phyloP scores from a whole-genome alignment of 2,329 filamentous ascomycete genomes.

The Dryadomyces quercus-mongolicae region DNA sequence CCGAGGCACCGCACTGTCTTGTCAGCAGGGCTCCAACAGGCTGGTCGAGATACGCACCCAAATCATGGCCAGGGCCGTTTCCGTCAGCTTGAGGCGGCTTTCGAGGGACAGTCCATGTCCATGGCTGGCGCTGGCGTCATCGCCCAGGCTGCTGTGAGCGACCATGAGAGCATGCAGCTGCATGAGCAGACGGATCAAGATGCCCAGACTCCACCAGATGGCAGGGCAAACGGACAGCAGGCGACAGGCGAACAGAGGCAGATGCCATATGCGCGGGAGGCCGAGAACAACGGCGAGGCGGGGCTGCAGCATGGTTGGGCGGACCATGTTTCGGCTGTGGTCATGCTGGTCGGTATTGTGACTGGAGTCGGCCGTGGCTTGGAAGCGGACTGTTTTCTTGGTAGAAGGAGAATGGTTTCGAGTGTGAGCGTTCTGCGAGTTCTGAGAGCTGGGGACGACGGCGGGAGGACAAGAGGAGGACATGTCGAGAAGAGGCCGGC shows the following conservation, averaged over 20 bases:
- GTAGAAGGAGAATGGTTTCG: not conserved
- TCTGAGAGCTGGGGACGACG: not conserved
- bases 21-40: slow-evolving; percentile 1
- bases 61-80: slow-evolving; percentile 60
- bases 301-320: slow-evolving; percentile 49
- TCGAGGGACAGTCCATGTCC: slow-evolving; percentile 19
- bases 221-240: slow-evolving; percentile 59
- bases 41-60: slow-evolving; percentile 39
- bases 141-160: slow-evolving; percentile 1
- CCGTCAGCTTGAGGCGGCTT: slow-evolving; percentile 45
- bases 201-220: slow-evolving; percentile 59
- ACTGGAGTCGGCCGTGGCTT: slow-evolving; percentile 2
- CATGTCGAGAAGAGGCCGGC: no score
- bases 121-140: slow-evolving; percentile 1
- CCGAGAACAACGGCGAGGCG: slow-evolving; percentile 69
- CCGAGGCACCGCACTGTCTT: slow-evolving; percentile 58
- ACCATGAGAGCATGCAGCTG: slow-evolving; percentile 34
- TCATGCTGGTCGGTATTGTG: slow-evolving; percentile 1
- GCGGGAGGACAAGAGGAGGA: no score
- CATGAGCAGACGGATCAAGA: slow-evolving; percentile 54
- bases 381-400: slow-evolving; percentile 13
- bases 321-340: slow-evolving; percentile 9
- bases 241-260: slow-evolving; percentile 61
- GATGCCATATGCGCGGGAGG: slow-evolving; percentile 59
- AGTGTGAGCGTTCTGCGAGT: no score